Evolutionary conservation across 148 eudicot species (phyloP).

Genomic region (Silene latifolia): DNA sequence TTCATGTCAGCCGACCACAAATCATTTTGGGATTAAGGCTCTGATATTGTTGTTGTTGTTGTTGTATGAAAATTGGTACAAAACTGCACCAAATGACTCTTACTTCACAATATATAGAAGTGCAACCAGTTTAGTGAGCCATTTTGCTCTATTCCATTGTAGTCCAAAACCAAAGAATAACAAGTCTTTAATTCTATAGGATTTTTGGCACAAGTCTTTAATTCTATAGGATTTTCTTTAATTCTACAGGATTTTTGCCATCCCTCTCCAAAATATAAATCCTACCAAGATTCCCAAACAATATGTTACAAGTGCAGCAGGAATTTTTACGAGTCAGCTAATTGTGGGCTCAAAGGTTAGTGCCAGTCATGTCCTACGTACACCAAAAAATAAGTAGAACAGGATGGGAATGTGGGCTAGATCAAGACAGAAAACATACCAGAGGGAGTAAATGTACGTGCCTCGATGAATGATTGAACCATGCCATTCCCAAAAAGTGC

Average conservation of each 20-base stretch:
- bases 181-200: too few species aligned
- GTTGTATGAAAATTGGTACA: too few species aligned
- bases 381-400: not conserved
- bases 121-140: too few species aligned
- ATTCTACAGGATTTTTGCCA: not conserved
- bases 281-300: conserved; percentile 6
- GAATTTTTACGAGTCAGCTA: not conserved
- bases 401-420: not conserved
- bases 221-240: too few species aligned
- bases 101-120: too few species aligned
- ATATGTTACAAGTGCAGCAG: not conserved
- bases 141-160: too few species aligned
- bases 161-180: too few species aligned
- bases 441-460: conserved; percentile 63
- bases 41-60: too few species aligned
- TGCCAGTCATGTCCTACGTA: not conserved
- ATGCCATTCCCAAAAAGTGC: conserved; percentile 95
- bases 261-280: not conserved
- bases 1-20: too few species aligned
- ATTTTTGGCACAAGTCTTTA: not conserved
- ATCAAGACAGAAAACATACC: conserved; percentile 37
- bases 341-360: not conserved
- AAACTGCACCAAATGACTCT: too few species aligned
- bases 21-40: too few species aligned
- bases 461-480: conserved; percentile 92